These are phyloP conservation scores for Candida cerambycidarum DNA, from an alignment of 805 yeast species.

Conservation along the genomic window DNA sequence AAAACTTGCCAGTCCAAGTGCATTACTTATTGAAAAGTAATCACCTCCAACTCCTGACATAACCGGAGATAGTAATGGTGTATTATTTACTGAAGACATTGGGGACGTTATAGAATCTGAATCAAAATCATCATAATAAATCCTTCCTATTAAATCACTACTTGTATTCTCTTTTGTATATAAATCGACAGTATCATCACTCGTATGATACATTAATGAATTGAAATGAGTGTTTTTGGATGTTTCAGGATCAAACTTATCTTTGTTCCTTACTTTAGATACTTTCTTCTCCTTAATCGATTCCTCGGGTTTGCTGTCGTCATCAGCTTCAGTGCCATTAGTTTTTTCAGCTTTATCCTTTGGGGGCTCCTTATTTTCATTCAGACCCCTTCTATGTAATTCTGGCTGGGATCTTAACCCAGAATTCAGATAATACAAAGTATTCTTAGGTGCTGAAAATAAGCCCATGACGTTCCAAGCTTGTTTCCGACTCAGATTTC, in stretches of 20 bases:
- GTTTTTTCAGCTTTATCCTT: not conserved
- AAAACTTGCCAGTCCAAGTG: slow-evolving; percentile 4
- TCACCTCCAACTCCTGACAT: slow-evolving; percentile 14
- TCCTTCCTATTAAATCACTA: slow-evolving; percentile 41
- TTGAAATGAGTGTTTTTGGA: slow-evolving; percentile 37
- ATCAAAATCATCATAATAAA: slow-evolving; percentile 45
- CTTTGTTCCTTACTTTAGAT: slow-evolving; percentile 11
- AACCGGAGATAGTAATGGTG: slow-evolving; percentile 19
- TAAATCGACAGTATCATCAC: slow-evolving; percentile 37
- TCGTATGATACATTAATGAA: slow-evolving; percentile 38
- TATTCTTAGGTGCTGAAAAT: slow-evolving; percentile 14
- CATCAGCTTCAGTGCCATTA: slow-evolving; percentile 9
- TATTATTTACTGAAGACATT: slow-evolving; percentile 15
- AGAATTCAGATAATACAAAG: slow-evolving; percentile 10
- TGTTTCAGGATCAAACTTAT: slow-evolving; percentile 26
- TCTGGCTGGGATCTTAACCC: slow-evolving; percentile 16
- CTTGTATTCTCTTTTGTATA: slow-evolving; percentile 38
- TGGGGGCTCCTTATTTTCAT: not conserved
- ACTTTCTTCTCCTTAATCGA: slow-evolving; percentile 14
- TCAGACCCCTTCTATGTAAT: slow-evolving; percentile 8
- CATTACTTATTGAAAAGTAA: slow-evolving; percentile 10
- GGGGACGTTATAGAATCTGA: slow-evolving; percentile 27
- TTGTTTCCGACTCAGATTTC: not conserved
- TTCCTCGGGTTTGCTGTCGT: not conserved
- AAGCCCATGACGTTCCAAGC: slow-evolving; percentile 12